Evolutionary conservation across 2,329 filamentous ascomycete genomes (phyloP).

Genomic region (Alternaria triticimaculans): DNA sequence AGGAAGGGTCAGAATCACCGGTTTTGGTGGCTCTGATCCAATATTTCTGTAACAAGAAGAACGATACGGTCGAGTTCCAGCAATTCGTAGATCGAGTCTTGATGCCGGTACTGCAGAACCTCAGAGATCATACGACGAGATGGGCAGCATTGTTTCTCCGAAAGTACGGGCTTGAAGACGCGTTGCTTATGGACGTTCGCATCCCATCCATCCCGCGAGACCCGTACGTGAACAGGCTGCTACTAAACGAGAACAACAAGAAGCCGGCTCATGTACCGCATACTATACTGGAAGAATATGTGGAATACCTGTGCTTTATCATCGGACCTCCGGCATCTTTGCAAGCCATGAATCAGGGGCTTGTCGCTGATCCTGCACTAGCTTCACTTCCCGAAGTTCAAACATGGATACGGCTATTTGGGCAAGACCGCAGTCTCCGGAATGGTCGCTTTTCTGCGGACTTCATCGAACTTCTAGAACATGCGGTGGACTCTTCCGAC

Average conservation of each 20-base stretch:
- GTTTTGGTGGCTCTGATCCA: slow-evolving; percentile 13
- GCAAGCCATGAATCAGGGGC: slow-evolving; percentile 24
- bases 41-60: not conserved
- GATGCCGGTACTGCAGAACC: slow-evolving; percentile 17
- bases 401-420: slow-evolving; percentile 37
- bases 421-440: not conserved
- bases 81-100: slow-evolving; percentile 28
- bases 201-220: slow-evolving; percentile 24
- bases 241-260: slow-evolving; percentile 2
- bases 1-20: slow-evolving; percentile 11
- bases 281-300: slow-evolving; percentile 30
- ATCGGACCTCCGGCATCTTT: slow-evolving; percentile 30
- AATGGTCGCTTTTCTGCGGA: not conserved
- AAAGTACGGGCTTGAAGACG: slow-evolving; percentile 23
- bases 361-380: slow-evolving; percentile 11
- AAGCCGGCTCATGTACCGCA: slow-evolving; percentile 19
- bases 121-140: slow-evolving; percentile 25
- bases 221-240: not conserved
- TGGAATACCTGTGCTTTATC: slow-evolving; percentile 25
- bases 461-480: slow-evolving; percentile 3
- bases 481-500: not conserved
- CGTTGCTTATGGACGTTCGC: not conserved
- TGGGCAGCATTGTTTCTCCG: slow-evolving; percentile 35
- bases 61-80: not conserved
- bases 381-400: slow-evolving; percentile 10